Conservation (phyloP, 2,329 filamentous ascomycete genomes). For the Colletotrichum musae region DNA sequence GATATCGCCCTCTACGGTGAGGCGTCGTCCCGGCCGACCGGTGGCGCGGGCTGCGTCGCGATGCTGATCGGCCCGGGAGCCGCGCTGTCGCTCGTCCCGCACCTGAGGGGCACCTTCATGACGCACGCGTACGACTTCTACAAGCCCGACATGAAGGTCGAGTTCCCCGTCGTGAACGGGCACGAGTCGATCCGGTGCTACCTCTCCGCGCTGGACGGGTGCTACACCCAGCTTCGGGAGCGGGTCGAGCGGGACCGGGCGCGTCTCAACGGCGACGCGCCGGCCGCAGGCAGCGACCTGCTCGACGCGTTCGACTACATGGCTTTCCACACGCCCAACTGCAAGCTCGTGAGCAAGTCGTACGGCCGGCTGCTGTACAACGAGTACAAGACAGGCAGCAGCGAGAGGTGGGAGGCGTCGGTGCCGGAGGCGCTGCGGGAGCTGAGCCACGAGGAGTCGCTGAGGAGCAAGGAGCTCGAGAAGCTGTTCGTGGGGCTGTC, state of each 20-base stretch:
- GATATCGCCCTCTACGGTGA: slow-evolving; percentile 91
- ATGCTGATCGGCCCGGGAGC: slow-evolving; percentile 85
- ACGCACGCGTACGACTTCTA: slow-evolving; percentile 91
- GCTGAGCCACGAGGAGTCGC: slow-evolving; percentile 13
- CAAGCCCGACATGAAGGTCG: slow-evolving; percentile 89
- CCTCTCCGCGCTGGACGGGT: slow-evolving; percentile 84
- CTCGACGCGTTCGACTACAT: slow-evolving; percentile 89
- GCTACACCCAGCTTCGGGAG: slow-evolving; percentile 79
- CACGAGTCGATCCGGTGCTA: slow-evolving; percentile 89
- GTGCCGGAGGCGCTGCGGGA: slow-evolving; percentile 3
- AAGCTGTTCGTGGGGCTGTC: slow-evolving; percentile 10
- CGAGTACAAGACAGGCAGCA: slow-evolving; percentile 7
- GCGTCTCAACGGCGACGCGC: slow-evolving; percentile 61
- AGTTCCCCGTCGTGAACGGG: slow-evolving; percentile 88
- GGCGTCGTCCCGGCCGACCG: slow-evolving; percentile 84
- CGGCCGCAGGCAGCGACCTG: slow-evolving; percentile 49
- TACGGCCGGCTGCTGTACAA: slow-evolving; percentile 22
- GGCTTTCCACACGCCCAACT: slow-evolving; percentile 49
- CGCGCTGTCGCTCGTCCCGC: slow-evolving; percentile 81
- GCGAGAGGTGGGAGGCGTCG: not conserved
- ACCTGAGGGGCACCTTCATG: slow-evolving; percentile 85
- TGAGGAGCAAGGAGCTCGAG: slow-evolving; percentile 22
- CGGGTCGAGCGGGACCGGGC: slow-evolving; percentile 69
- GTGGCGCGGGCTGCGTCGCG: slow-evolving; percentile 84
- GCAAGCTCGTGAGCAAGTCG: slow-evolving; percentile 25